A percentile compares a stretch with the other conserved stretches of the same genome.
Evolutionary conservation across 106 monocot genomes (phyloP).

Genomic region (Dendrobium nobile): DNA sequence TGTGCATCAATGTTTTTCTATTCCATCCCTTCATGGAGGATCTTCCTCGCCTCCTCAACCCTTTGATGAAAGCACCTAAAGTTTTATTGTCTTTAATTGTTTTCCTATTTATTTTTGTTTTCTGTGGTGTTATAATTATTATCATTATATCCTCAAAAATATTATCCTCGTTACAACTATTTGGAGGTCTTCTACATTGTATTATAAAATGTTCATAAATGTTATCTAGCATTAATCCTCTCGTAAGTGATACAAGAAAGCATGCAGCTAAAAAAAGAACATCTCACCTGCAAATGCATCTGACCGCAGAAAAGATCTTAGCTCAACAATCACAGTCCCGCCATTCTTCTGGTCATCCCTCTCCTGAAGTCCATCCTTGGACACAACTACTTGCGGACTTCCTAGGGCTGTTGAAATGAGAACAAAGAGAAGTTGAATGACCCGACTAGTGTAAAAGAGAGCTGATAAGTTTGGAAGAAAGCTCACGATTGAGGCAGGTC

Average conservation of each 20-base stretch:
- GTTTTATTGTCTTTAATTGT: background rate
- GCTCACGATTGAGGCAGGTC: slow-evolving; percentile 84
- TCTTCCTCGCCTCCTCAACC: too few relatives aligned
- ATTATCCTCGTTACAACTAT: background rate
- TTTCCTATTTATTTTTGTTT: background rate
- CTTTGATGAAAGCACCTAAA: background rate
- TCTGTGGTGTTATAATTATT: background rate
- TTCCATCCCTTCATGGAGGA: too few relatives aligned
- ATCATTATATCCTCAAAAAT: background rate
- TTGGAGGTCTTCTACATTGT: background rate
- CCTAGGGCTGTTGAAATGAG: slow-evolving; percentile 52
- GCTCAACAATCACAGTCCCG: slow-evolving; percentile 36
- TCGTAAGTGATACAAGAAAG: background rate
- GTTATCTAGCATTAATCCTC: background rate
- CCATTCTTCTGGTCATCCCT: slow-evolving; percentile 45
- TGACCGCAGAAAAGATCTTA: slow-evolving; percentile 56
- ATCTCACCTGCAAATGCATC: slow-evolving; percentile 36
- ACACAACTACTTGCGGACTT: slow-evolving; percentile 70
- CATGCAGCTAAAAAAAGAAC: background rate
- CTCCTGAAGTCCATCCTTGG: slow-evolving; percentile 56
- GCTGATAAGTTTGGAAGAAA: background rate
- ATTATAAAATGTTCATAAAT: background rate
- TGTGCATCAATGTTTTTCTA: background rate
- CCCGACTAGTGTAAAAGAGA: slow-evolving; percentile 6
- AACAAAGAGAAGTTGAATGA: background rate